Conservation (phyloP, 148 eudicot genomes). For the Vaccinium macrocarpon region DNA sequence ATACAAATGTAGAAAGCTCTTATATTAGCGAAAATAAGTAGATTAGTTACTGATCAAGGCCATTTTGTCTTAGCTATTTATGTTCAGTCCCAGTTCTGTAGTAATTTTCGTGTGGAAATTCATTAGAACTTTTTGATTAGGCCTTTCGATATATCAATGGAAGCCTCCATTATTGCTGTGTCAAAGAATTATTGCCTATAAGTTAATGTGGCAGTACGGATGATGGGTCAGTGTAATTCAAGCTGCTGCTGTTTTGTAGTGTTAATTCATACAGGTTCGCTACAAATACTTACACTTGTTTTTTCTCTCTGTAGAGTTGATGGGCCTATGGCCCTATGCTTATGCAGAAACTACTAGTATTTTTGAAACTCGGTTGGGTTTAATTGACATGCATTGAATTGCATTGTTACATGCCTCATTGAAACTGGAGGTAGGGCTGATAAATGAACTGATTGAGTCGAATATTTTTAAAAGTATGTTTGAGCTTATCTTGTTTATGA, state of each 20-base stretch:
- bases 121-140: background rate
- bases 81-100: background rate
- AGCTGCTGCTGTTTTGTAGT: background rate
- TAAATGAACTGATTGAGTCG: too few species aligned
- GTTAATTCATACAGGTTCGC: too few species aligned
- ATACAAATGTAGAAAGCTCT: slow-evolving; percentile 20
- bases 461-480: too few species aligned
- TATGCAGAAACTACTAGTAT: background rate
- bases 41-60: slow-evolving; percentile 4
- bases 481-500: too few species aligned
- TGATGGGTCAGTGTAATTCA: background rate
- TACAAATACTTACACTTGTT: too few species aligned
- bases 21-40: slow-evolving; percentile 14
- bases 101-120: background rate
- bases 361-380: background rate
- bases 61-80: background rate
- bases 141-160: background rate
- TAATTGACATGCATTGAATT: background rate
- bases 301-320: background rate
- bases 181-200: background rate
- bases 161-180: background rate
- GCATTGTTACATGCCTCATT: too few species aligned
- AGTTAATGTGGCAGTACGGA: background rate
- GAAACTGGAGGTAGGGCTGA: too few species aligned
- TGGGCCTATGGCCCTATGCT: background rate